Conservation (phyloP, 2,329 filamentous ascomycete species). For the Grosmannia clavigera region DNA sequence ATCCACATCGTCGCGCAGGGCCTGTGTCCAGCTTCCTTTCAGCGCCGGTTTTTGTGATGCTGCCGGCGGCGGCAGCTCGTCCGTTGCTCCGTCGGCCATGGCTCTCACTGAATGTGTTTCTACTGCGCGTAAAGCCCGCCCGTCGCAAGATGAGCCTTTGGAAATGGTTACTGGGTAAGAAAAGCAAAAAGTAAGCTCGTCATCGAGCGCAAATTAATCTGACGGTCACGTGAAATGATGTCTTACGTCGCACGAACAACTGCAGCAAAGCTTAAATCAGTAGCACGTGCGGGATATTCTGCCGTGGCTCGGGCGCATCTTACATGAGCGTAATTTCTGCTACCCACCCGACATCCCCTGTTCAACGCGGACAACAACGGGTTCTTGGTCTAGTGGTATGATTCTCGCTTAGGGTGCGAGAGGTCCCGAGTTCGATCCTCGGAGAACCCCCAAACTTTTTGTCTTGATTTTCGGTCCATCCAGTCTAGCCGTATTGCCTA, state of each 20-base stretch:
- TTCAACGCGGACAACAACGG: neutral
- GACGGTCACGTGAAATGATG: neutral
- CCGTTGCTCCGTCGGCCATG: neutral
- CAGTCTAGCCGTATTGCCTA: conserved; percentile 14
- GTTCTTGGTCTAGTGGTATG: conserved; percentile 44
- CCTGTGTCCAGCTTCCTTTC: neutral
- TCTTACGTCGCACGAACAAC: neutral
- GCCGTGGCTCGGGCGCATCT: neutral
- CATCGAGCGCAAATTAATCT: neutral
- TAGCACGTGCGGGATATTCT: neutral
- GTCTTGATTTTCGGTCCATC: neutral
- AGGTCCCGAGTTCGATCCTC: conserved; percentile 6
- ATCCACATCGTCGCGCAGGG: conserved; percentile 9
- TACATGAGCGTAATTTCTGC: neutral
- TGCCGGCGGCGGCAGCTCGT: neutral
- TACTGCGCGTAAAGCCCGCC: neutral
- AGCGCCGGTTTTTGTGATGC: neutral
- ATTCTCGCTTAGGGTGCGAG: conserved; percentile 47
- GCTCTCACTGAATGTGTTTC: too few relatives aligned
- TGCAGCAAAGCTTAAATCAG: too few relatives aligned
- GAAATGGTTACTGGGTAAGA: neutral
- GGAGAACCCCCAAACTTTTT: conserved; percentile 4
- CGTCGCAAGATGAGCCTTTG: too few relatives aligned
- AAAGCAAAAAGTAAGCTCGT: neutral
- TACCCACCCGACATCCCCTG: neutral